Evolutionary conservation across 2,329 filamentous ascomycete genomes (phyloP).

Genomic region (Ascochyta fabae): DNA sequence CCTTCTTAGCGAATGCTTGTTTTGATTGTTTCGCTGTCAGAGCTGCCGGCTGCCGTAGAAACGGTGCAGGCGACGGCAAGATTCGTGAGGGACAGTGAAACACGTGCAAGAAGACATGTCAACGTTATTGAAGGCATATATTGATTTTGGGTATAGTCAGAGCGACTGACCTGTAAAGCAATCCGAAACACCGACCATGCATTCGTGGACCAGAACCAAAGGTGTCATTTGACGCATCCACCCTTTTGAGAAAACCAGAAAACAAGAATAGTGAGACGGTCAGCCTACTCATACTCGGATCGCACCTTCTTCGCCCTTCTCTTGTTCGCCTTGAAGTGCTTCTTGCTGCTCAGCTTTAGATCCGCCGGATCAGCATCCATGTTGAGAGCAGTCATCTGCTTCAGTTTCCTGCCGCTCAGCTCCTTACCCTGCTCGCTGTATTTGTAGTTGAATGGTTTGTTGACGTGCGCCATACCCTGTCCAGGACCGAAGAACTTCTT

Average conservation of each 20-base stretch:
- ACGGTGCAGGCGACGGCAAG: not conserved
- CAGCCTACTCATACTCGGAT: constrained; percentile 47
- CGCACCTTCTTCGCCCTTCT: constrained; percentile 64
- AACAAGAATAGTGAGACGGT: not conserved
- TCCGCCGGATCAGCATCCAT: constrained; percentile 85
- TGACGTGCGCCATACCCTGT: constrained; percentile 68
- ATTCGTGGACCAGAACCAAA: not conserved
- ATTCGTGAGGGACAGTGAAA: not conserved
- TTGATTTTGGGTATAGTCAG: constrained; percentile 6
- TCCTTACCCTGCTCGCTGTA: constrained; percentile 87
- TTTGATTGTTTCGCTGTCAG: not conserved
- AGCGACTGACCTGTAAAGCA: not conserved
- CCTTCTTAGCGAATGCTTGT: constrained; percentile 9
- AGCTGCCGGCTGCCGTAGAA: not conserved
- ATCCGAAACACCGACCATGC: constrained; percentile 15
- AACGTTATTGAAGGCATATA: not conserved
- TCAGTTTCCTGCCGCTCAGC: constrained; percentile 82
- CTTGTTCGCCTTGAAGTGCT: constrained; percentile 87
- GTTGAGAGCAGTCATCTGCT: constrained; percentile 80
- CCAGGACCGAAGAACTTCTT: constrained; percentile 83
- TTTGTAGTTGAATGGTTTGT: constrained; percentile 86
- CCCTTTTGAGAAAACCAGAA: not conserved
- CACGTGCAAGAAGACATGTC: not conserved
- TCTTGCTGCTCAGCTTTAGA: constrained; percentile 76
- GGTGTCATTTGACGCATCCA: not conserved